Evolutionary conservation across 768 basidiomycete genomes (phyloP).

Genomic region (Amanita thiersii): DNA sequence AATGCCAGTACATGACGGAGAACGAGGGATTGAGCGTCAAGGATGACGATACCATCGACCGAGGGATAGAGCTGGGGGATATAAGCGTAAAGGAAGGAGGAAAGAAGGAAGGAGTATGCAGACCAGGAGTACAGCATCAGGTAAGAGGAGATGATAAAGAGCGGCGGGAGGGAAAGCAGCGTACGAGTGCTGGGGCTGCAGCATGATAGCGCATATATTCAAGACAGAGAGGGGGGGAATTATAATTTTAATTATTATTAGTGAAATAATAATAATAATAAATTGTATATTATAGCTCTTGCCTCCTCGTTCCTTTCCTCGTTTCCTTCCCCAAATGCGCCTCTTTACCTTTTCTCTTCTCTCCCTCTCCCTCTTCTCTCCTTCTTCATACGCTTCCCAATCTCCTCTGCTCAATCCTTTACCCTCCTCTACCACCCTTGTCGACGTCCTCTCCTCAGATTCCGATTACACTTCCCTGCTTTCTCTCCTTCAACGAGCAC

Average conservation of each 20-base stretch:
- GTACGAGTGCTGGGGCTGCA: constrained; percentile 30
- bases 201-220: constrained; percentile 20
- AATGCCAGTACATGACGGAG: constrained; percentile 69
- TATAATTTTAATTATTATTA: background rate
- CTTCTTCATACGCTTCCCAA: constrained; percentile 13
- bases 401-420: constrained; percentile 8
- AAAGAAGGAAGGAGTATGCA: constrained; percentile 17
- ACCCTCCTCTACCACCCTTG: constrained; percentile 47
- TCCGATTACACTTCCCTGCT: constrained; percentile 74
- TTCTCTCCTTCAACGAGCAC: constrained; percentile 69
- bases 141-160: constrained; percentile 51
- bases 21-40: constrained; percentile 59
- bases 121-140: constrained; percentile 51
- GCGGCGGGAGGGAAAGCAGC: constrained; percentile 44
- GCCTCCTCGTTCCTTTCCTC: background rate
- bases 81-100: constrained; percentile 11
- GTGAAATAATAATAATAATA: too few relatives aligned
- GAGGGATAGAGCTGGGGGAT: constrained; percentile 58
- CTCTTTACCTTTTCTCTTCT: constrained; percentile 15
- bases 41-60: constrained; percentile 59
- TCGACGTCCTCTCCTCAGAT: constrained; percentile 71
- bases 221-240: constrained; percentile 7
- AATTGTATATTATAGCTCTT: background rate
- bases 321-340: constrained; percentile 5
- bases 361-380: constrained; percentile 12